phyloP scores from a whole-genome alignment of 768 basidiomycete genomes.

The Tephrocybe sp. region DNA sequence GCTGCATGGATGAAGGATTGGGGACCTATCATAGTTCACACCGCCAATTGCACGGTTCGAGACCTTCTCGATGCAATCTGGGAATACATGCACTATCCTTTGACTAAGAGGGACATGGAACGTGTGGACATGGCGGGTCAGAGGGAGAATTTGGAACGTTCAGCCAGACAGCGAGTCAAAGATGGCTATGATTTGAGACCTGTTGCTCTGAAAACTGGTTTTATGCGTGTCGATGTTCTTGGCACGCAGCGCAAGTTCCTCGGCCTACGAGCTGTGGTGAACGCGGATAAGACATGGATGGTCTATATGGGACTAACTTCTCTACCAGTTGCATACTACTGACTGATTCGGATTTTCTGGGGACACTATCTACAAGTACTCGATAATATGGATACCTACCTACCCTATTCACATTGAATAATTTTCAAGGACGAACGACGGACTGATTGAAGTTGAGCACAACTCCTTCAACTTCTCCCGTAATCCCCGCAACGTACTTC shows the following conservation, averaged over 20 bases:
- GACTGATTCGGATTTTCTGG: not conserved
- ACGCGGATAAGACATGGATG: constrained; percentile 40
- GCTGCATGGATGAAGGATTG: constrained; percentile 43
- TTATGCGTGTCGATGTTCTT: constrained; percentile 50
- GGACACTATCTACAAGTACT: not conserved
- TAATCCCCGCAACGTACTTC: constrained; percentile 16
- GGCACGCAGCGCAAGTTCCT: constrained; percentile 46
- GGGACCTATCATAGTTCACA: constrained; percentile 49
- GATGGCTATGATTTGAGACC: constrained; percentile 38
- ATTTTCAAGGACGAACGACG: constrained; percentile 16
- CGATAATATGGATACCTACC: not conserved
- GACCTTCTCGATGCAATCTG: constrained; percentile 52
- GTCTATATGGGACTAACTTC: constrained; percentile 46
- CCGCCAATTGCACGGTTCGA: constrained; percentile 34
- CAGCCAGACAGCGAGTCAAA: constrained; percentile 34
- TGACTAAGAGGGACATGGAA: constrained; percentile 34
- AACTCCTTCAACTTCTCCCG: constrained; percentile 20
- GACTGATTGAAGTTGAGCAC: constrained; percentile 17
- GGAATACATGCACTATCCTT: constrained; percentile 43
- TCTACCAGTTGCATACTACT: constrained; percentile 27
- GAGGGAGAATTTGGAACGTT: constrained; percentile 17
- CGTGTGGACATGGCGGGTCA: constrained; percentile 19
- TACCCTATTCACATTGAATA: not conserved
- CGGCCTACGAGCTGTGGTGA: constrained; percentile 39
- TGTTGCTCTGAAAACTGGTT: constrained; percentile 38